These are phyloP conservation scores for Combretum micranthum DNA, from an alignment of 345 rosid species.

Conservation along the genomic window DNA sequence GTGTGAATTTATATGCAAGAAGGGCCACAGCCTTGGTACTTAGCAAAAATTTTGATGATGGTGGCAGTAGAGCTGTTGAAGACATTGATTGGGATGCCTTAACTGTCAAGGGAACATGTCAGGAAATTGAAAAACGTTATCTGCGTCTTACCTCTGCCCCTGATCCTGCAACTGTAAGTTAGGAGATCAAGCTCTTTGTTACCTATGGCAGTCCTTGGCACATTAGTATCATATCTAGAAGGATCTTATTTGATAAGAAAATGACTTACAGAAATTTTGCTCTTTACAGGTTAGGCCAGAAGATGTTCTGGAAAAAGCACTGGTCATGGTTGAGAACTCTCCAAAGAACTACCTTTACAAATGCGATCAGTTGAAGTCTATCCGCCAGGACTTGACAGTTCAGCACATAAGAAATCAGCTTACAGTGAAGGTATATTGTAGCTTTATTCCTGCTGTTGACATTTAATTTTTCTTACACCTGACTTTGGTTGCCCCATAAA, in stretches of 20 bases:
- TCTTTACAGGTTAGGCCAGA: constrained; percentile 88
- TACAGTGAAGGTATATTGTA: constrained; percentile 64
- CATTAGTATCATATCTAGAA: neutral
- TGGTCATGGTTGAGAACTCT: constrained; percentile 73
- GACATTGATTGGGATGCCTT: constrained; percentile 99
- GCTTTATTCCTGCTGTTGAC: neutral
- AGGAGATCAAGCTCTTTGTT: constrained; percentile 13
- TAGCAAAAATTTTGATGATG: constrained; percentile 63
- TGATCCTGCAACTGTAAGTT: constrained; percentile 86
- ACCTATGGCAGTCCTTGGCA: constrained; percentile 9
- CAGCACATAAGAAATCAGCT: constrained; percentile 82
- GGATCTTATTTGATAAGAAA: too few relatives aligned
- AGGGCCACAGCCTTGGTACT: constrained; percentile 71
- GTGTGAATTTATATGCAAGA: constrained; percentile 56
- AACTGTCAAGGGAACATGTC: constrained; percentile 92
- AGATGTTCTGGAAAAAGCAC: constrained; percentile 88
- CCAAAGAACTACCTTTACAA: constrained; percentile 88
- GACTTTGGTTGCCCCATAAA: neutral
- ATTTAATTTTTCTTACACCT: neutral
- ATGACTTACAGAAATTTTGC: constrained; percentile 3
- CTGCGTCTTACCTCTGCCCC: constrained; percentile 99
- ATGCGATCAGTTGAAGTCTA: constrained; percentile 97
- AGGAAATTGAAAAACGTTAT: constrained; percentile 93
- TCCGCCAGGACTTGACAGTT: constrained; percentile 97
- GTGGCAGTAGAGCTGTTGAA: constrained; percentile 88